Evolutionary conservation across 2,329 filamentous ascomycete genomes (phyloP).

Genomic region (Aspergillus ibericus): DNA sequence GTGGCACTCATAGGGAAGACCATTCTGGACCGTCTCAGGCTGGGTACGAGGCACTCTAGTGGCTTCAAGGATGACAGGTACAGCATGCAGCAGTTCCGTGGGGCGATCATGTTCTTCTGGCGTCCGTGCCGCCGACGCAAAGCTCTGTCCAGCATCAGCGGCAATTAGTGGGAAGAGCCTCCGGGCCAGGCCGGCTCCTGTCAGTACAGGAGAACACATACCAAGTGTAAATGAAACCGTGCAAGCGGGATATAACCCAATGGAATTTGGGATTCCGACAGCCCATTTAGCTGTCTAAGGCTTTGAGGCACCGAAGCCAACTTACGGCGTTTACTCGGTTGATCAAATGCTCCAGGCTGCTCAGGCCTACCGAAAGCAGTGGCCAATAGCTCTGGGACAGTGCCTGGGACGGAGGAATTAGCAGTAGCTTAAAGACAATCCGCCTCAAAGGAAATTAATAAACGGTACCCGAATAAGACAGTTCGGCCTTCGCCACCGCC

Average conservation of each 20-base stretch:
- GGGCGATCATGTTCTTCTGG: background rate
- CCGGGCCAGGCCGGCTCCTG: background rate
- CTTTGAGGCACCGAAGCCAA: conserved; percentile 17
- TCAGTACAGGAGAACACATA: conserved; percentile 18
- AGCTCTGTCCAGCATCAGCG: conserved; percentile 18
- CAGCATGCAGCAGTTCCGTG: background rate
- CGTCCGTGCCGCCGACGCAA: conserved; percentile 1
- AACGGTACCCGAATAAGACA: conserved; percentile 16
- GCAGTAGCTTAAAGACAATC: background rate
- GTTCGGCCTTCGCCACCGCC: conserved; percentile 14
- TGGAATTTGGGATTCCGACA: conserved; percentile 20
- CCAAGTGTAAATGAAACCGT: conserved; percentile 32
- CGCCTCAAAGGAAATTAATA: background rate
- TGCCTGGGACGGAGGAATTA: conserved; percentile 16
- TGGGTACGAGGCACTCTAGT: conserved; percentile 1
- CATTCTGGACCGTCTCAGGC: background rate
- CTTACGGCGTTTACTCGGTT: conserved; percentile 37
- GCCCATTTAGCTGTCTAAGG: conserved; percentile 18
- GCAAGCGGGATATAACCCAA: conserved; percentile 36
- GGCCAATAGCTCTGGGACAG: conserved; percentile 25
- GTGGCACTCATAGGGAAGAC: conserved; percentile 12
- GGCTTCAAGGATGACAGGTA: conserved; percentile 26
- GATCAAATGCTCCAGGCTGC: conserved; percentile 17
- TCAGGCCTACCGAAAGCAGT: conserved; percentile 22
- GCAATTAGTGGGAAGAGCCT: background rate